Evolutionary conservation across 2,329 filamentous ascomycete species (phyloP), one percentile per base, ranked within the genome.

Genomic region (Mycogone perniciosa): DNA sequence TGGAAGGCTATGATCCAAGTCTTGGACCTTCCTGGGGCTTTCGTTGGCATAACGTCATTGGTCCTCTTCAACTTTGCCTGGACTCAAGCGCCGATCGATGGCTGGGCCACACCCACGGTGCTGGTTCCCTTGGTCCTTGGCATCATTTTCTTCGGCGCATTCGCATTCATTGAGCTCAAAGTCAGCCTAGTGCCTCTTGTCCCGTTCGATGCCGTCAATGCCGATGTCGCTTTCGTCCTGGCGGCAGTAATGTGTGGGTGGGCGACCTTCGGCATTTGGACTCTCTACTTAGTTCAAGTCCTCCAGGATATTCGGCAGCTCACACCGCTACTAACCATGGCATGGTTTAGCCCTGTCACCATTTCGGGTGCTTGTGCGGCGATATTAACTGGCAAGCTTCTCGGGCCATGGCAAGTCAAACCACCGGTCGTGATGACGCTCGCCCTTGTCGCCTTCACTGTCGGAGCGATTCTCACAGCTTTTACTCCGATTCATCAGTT

Each of bases 61-160:
- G 70, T 84, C 0, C 68, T 87, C 13, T 74, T 86, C 65, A 85
- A 85, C 61, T 80, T 86, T 57, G 79, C 82, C 0, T 85, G 81
- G 80, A 86, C 84, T 52, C 81, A 86, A 60, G 82, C 79, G 0
- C 75, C 80, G 0, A 69, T 79, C 0, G 76, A 74, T 2, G 80
- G 81, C 2, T 86, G 83, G 83, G 57, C 66, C 1, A 69, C 71
- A 6, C 69, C 79, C 0, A 81, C 81, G 50, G 71, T 82, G n/a
- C 76, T 79, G 52, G 67, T 77, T 0, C 66, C 78, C 1, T 68
- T 88, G 0, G 75, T 85, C 35, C 53, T 84, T 3, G 82, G 83
- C 0, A 51, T 80, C 2, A 35, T 82, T 0, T 65, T 85, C 2
- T 69, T 83, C 2, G 66, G 63, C 0, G 58, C 72, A 1, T 88